Base-by-base conservation (phyloP, 257 asterid genomes). In the Verbena officinalis region DNA sequence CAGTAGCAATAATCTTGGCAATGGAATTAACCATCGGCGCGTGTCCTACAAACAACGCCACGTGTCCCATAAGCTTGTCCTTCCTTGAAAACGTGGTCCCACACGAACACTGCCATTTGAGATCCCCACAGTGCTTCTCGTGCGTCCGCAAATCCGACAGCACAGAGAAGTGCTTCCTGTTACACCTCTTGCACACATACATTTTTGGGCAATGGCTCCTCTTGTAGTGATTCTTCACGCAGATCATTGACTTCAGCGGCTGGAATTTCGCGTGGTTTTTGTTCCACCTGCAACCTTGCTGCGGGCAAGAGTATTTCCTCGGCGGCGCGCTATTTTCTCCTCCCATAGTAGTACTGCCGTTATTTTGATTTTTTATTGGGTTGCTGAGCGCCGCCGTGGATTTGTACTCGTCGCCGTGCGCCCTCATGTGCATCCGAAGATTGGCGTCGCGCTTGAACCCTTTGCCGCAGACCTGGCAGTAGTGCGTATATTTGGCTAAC, bases 371-470 rank as follows among this genome's bases (percentile, higher is more conserved):
- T 51, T 82, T 82, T 62, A 42, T 24, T 0, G 95, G 96, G 63
- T 84, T 84, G 59, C 77, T 80, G n/a, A 89, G 78, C 14, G 95
- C 91, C 0, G 87, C 91, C 56, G 65, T 80, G 49, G 96, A 79
- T 67, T 89, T 89, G 76, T 81, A 86, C 73, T 81, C 85, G 24
- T 89, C 94, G 31, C 97, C 96, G 66, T 89, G 96, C 13, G 96
- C 96, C 65, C 96, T 70, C 96, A 89, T 89, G 68, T 89, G 96
- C 96, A 89, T 86, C 44, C 96, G 69, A 33, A 89, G 75, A 65
- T 89, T 89, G 0, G 96, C 96, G 75, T 89, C 96, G 7, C 96
- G 80, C 72, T 89, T 89, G 71, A 89, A 89, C 49, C 96, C 96
- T 62, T 89, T 89, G 13, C 95, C 89, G 50, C 96, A 89, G 7